Evolutionary conservation across 1,284 basidiomycete genomes (phyloP), one percentile per base, ranked within the genome.

Genomic region (Pyrrhoderma lamaoense): DNA sequence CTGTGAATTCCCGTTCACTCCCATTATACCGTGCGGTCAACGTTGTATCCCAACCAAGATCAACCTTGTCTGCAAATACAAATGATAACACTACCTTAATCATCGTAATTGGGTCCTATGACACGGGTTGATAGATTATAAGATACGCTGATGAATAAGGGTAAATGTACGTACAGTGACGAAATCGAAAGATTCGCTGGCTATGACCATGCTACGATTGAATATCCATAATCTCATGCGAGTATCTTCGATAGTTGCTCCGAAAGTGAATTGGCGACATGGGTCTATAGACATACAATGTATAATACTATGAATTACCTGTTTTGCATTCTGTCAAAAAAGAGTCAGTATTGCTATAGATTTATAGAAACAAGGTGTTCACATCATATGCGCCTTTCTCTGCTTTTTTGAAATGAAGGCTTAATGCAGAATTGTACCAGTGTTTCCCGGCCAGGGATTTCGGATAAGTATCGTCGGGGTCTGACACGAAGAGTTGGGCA

Each of bases 231-330:
- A 31, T 31, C 27, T 5, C 16, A 50, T 42, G 18, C 38, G 25
- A 9, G 50, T 46, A 27, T 55, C 43, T 37, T 55, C 49, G 9
- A 57, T 39, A 3, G 56, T 52, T 8, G 52, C 35, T 3, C 53
- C 57, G 35, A 53, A 43, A 13, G 53, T 49, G 38, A 55, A 55
- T 3, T 53, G 49, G 14, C 53, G 44, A 45, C 53, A 53, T 16
- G 57, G 56, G 47, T 57, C 57, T 2, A 35, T 21, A 13, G 42
- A 31, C 49, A 58, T 51, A 14, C 47, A 43, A 11, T 56, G 49
- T 14, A 54, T 43, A 42, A 58, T 47, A 35, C 42, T 52, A n/a
- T 35, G 49, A 3, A 56, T 14, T 13, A 53, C 21, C 16, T 53
- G 57, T 7, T n/a, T 16, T 7, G 39, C 35, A 25, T 57, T 49